A percentile compares a stretch with the other conserved stretches of the same genome.
phyloP scores from a whole-genome alignment of 768 basidiomycete species.

The Lactarius pseudohatsudake region DNA sequence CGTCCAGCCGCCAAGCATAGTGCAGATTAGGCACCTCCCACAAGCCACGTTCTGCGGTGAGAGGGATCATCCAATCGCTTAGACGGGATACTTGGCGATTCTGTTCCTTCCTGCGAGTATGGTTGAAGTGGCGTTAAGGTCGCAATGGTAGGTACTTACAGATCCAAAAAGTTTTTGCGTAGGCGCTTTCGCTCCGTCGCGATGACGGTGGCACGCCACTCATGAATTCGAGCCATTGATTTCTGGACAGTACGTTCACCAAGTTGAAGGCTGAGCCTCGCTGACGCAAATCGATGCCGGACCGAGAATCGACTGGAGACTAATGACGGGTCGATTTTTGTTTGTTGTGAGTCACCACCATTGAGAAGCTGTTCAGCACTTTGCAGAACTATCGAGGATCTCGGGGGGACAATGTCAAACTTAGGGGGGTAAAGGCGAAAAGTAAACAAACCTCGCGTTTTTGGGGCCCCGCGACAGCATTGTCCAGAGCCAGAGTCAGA shows the following conservation, averaged over 20 bases:
- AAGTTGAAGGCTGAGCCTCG: constrained; percentile 60
- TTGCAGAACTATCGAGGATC: constrained; percentile 63
- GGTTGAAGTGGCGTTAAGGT: constrained; percentile 1
- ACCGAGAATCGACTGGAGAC: constrained; percentile 53
- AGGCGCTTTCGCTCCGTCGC: constrained; percentile 69
- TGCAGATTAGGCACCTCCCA: constrained; percentile 62
- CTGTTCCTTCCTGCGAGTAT: constrained; percentile 63
- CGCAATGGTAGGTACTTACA: constrained; percentile 44
- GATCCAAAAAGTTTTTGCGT: constrained; percentile 68
- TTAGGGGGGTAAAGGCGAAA: background rate
- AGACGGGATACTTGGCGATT: constrained; percentile 64
- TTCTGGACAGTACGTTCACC: constrained; percentile 64
- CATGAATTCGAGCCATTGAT: constrained; percentile 58
- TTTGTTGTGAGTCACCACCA: constrained; percentile 45
- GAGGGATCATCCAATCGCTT: constrained; percentile 57
- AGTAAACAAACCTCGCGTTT: constrained; percentile 60
- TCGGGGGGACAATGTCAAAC: constrained; percentile 31
- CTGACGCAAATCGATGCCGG: constrained; percentile 53
- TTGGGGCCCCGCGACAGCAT: constrained; percentile 58
- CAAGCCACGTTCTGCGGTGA: constrained; percentile 76
- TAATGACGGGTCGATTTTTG: constrained; percentile 53
- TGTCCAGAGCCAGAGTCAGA: constrained; percentile 63
- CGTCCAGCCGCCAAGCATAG: constrained; percentile 76
- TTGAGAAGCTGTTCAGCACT: constrained; percentile 52
- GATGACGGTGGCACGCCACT: constrained; percentile 72